These are phyloP conservation scores for Phialophora tarda DNA, from an alignment of 2,329 filamentous ascomycete genomes.

Conservation along the genomic window DNA sequence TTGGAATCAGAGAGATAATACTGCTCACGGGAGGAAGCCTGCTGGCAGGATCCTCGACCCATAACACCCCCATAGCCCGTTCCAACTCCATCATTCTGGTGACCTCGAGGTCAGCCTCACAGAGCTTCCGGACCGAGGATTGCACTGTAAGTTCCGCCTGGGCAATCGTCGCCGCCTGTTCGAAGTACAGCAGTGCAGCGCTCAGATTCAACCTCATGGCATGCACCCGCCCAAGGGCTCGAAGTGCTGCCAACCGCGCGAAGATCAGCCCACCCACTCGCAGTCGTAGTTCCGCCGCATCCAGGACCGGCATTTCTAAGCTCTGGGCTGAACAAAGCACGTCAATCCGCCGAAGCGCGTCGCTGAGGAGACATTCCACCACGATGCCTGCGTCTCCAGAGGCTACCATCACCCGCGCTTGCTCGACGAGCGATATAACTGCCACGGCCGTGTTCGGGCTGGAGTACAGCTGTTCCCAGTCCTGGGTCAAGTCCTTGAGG, in stretches of 20 bases:
- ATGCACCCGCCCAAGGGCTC: conserved; percentile 21
- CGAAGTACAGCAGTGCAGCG: conserved; percentile 16
- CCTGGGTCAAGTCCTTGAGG: conserved; percentile 7
- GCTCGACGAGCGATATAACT: conserved; percentile 15
- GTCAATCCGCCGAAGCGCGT: conserved; percentile 21
- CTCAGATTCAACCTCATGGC: conserved; percentile 20
- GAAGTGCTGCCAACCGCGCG: conserved; percentile 16
- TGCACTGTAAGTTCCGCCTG: conserved; percentile 3
- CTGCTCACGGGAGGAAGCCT: conserved; percentile 9
- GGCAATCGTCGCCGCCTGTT: conserved; percentile 16
- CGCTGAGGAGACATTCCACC: conserved; percentile 21
- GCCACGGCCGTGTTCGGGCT: conserved; percentile 17
- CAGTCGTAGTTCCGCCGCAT: conserved; percentile 6
- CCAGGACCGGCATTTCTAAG: neutral
- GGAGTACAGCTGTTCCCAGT: conserved; percentile 12
- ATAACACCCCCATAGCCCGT: conserved; percentile 10
- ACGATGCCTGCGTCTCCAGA: conserved; percentile 14
- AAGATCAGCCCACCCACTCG: conserved; percentile 13
- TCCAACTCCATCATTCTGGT: conserved; percentile 15
- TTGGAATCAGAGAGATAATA: conserved; percentile 1
- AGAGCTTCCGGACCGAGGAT: conserved; percentile 14
- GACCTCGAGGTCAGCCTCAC: conserved; percentile 18
- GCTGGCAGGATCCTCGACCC: conserved; percentile 12
- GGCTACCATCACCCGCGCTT: conserved; percentile 14
- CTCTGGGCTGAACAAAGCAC: conserved; percentile 9